Evolutionary conservation across 169 alveolate species (phyloP).

Genomic region (Cryptosporidium ryanae): DNA sequence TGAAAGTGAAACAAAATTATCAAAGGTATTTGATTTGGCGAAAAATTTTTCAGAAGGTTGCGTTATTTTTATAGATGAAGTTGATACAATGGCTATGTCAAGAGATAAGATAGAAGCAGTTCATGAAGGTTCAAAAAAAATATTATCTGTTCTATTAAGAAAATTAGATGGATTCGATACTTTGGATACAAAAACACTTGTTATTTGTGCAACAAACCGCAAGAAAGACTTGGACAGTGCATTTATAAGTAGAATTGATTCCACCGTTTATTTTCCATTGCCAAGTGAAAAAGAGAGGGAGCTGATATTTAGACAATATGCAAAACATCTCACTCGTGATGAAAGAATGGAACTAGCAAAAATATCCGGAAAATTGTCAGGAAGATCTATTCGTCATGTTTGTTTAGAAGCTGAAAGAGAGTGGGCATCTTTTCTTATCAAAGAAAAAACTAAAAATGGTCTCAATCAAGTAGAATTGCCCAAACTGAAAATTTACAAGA

Average conservation of each 20-base stretch:
- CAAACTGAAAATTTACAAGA: constrained; percentile 18
- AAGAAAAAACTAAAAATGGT: constrained; percentile 78
- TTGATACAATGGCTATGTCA: constrained; percentile 86
- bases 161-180: constrained; percentile 89
- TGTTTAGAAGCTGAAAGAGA: constrained; percentile 91
- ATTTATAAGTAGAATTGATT: constrained; percentile 80
- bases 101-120: constrained; percentile 83
- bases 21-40: constrained; percentile 86
- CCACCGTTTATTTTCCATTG: constrained; percentile 80
- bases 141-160: constrained; percentile 85
- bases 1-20: constrained; percentile 84
- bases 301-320: constrained; percentile 85
- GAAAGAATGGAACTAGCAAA: constrained; percentile 80
- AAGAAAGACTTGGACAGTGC: constrained; percentile 89
- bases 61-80: constrained; percentile 88
- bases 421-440: constrained; percentile 86
- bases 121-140: constrained; percentile 89
- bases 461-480: constrained; percentile 34
- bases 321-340: constrained; percentile 80
- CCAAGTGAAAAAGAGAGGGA: constrained; percentile 85
- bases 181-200: constrained; percentile 80
- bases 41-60: constrained; percentile 81
- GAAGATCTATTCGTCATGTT: constrained; percentile 83
- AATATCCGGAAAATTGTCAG: constrained; percentile 79
- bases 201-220: constrained; percentile 90